Conservation (phyloP, 1,139 yeast species). For the Yamadazyma spencermartinsiae region DNA sequence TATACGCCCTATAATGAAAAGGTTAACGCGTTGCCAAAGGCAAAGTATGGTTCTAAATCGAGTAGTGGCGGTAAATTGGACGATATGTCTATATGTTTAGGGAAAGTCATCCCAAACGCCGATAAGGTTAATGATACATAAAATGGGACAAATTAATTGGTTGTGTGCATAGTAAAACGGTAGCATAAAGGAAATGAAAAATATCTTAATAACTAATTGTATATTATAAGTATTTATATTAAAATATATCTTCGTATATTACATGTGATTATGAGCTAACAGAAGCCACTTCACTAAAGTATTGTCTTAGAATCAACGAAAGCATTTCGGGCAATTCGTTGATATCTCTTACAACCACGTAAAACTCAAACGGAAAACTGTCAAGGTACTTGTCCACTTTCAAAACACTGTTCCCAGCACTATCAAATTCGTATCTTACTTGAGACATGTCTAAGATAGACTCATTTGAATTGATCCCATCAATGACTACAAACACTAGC, state of each 20-base stretch:
- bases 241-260: no score
- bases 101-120: slow-evolving; percentile 37
- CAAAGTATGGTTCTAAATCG: slow-evolving; percentile 28
- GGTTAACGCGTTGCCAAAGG: slow-evolving; percentile 45
- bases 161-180: no score
- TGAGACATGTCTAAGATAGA: slow-evolving; percentile 95
- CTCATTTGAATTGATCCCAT: slow-evolving; percentile 81
- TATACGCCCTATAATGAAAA: slow-evolving; percentile 56
- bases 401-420: slow-evolving; percentile 70
- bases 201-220: not conserved
- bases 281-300: slow-evolving; percentile 66
- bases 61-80: slow-evolving; percentile 58
- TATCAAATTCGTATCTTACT: slow-evolving; percentile 71
- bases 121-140: not conserved
- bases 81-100: slow-evolving; percentile 55
- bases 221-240: slow-evolving; percentile 4
- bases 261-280: slow-evolving; percentile 7
- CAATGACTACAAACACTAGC: slow-evolving; percentile 93
- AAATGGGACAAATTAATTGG: no score
- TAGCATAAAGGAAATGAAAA: no score
- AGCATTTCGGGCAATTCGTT: slow-evolving; percentile 90
- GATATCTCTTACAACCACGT: slow-evolving; percentile 89
- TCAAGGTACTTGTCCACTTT: slow-evolving; percentile 86
- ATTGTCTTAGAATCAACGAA: slow-evolving; percentile 86
- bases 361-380: slow-evolving; percentile 94